These are phyloP conservation scores for Spencermartinsiella ligniputridi DNA, from an alignment of 1,139 yeast species.

Conservation along the genomic window DNA sequence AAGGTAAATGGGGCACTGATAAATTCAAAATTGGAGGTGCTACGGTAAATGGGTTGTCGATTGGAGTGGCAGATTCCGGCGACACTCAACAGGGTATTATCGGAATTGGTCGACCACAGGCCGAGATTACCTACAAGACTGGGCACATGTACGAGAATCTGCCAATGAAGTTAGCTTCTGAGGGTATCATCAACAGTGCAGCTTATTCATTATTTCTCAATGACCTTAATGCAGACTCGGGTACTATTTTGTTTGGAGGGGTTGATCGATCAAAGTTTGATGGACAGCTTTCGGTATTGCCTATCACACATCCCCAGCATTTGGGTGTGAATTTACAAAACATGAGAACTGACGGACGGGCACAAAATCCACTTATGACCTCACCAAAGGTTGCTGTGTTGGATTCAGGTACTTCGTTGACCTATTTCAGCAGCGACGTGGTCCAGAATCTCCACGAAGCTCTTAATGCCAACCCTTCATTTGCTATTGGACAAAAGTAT, in stretches of 20 bases:
- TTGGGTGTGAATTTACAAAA: conserved; percentile 45
- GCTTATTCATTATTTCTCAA: conserved; percentile 40
- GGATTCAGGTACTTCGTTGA: conserved; percentile 66
- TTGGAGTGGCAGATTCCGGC: conserved; percentile 46
- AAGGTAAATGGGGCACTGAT: conserved; percentile 50
- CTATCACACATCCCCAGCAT: conserved; percentile 39
- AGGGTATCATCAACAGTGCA: conserved; percentile 45
- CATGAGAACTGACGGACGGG: conserved; percentile 36
- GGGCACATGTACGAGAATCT: conserved; percentile 24
- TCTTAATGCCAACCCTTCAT: conserved; percentile 36
- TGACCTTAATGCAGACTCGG: conserved; percentile 29
- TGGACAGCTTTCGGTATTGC: conserved; percentile 34
- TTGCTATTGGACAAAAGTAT: conserved; percentile 33
- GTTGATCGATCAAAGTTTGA: conserved; percentile 46
- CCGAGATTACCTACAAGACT: conserved; percentile 22
- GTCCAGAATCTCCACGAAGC: conserved; percentile 31
- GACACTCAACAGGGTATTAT: conserved; percentile 47
- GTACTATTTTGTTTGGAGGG: conserved; percentile 47
- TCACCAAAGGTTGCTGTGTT: conserved; percentile 44
- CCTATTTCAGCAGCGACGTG: conserved; percentile 47
- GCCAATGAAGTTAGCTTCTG: conserved; percentile 39
- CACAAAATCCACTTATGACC: conserved; percentile 31
- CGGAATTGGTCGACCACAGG: conserved; percentile 50
- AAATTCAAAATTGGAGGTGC: conserved; percentile 39
- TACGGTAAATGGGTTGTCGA: conserved; percentile 38